Evolutionary conservation across 768 basidiomycete species (phyloP), one percentile per base, ranked within the genome.

Genomic region (Scleroderma bovista): DNA sequence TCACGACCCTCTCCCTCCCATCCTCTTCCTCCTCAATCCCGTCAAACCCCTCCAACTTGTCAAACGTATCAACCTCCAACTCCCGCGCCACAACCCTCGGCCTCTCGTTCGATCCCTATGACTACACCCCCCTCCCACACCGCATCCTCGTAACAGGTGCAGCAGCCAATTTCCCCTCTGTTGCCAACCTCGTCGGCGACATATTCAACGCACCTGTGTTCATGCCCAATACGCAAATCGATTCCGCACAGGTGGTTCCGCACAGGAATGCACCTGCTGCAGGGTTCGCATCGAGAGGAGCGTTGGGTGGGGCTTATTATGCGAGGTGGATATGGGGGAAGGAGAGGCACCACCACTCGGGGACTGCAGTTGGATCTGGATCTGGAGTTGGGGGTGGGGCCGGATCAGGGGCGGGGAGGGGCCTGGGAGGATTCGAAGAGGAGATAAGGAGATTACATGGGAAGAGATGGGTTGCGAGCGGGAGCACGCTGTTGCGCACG

Each of bases 241-340:
- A 90, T 60, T 80, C 82, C 8, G 88, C 88, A 11, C 85, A 86
- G 60, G 66, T 80, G 16, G 75, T 79, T 15, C 75, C 69, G 10
- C 87, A 88, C 57, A 77, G 87, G 22, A 88, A 88, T 56, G 80
- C 86, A 0, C 88, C 88, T 8, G 83, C 82, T 0, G 57, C 62
- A 20, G 84, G 86, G 13, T 88, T 78, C 65, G 83, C 86, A 0
- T 78, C 79, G 13, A 77, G 88, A 12, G 84, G 81, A 1, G 75
- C 85, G 1, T 69, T 92, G 3, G 89, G 89, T 0, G 77, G 80
- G 0, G 86, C 89, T 1, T 92, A 88, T 60, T 69, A 88, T 37
- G 90, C 88, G 24, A 76, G 90, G 8, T 93, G 90, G 89, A 83
- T 88, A 38, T 92, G 88, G 88, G 81, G 86, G 36, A 77, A 80